phyloP scores from a whole-genome alignment of 129 eudicot genomes.

The Chrysanthemum makinoi region DNA sequence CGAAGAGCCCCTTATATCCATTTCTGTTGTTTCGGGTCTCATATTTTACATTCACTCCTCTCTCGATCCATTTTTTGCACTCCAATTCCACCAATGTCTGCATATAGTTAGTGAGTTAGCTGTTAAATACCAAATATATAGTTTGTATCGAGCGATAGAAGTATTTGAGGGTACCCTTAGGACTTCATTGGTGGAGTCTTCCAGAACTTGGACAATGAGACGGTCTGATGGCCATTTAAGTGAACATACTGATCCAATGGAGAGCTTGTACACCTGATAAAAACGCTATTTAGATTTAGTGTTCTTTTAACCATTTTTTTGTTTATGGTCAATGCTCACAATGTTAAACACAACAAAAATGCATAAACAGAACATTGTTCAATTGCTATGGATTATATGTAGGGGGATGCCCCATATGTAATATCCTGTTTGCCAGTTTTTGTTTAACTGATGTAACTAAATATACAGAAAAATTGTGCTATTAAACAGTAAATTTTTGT shows the following conservation, averaged over 20 bases:
- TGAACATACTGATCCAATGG: conserved; percentile 74
- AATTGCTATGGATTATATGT: not conserved
- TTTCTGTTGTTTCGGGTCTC: conserved; percentile 83
- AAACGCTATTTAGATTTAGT: not conserved
- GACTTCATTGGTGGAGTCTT: conserved; percentile 75
- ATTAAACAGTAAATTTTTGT: not conserved
- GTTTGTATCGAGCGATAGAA: not conserved
- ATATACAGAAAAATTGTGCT: not conserved
- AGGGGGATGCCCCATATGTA: too few relatives aligned
- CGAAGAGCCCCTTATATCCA: conserved; percentile 84
- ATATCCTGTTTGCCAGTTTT: not conserved
- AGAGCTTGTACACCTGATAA: conserved; percentile 81
- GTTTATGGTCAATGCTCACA: not conserved
- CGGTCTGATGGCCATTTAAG: conserved; percentile 77
- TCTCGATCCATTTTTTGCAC: conserved; percentile 62
- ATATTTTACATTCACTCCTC: conserved; percentile 71
- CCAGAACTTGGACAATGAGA: conserved; percentile 76
- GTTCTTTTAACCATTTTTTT: too few relatives aligned
- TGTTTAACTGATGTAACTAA: not conserved
- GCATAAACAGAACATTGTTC: not conserved
- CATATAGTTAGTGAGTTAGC: conserved; percentile 17
- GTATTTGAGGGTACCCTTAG: conserved; percentile 51
- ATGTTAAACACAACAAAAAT: not conserved
- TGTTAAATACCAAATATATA: not conserved
- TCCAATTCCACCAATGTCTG: conserved; percentile 69